Percentiles rank a stretch among this genome's conserved stretches.
phyloP scores from a whole-genome alignment of 192 early-diverging fungal species.

The Backusella sp. region DNA sequence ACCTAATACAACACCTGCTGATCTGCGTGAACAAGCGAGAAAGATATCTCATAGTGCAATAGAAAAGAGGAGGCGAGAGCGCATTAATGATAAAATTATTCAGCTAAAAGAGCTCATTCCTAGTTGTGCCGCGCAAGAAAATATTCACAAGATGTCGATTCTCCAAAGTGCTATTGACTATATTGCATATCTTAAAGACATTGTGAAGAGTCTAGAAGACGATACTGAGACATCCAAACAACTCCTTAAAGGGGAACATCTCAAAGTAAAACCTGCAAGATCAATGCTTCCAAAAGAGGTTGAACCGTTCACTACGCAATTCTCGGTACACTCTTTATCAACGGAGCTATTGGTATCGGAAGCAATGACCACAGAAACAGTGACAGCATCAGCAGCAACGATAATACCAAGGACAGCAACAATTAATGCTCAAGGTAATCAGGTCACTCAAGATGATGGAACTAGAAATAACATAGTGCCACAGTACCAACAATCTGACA shows the following conservation, averaged over 20 bases:
- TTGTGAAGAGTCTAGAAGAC: constrained; percentile 22
- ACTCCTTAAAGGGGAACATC: constrained; percentile 17
- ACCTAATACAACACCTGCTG: constrained; percentile 21
- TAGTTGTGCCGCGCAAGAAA: constrained; percentile 57
- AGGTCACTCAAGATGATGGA: background rate
- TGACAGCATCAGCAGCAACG: background rate
- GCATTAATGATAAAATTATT: constrained; percentile 80
- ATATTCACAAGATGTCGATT: constrained; percentile 68
- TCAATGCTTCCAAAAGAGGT: constrained; percentile 33
- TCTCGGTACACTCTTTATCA: background rate
- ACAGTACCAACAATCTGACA: constrained; percentile 5
- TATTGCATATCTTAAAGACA: constrained; percentile 55
- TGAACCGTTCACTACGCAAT: constrained; percentile 31
- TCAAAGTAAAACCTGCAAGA: constrained; percentile 23
- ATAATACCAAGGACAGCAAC: background rate
- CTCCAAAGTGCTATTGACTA: constrained; percentile 72
- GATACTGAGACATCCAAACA: background rate
- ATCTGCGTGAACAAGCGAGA: constrained; percentile 65
- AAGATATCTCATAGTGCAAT: constrained; percentile 82
- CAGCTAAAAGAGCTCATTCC: constrained; percentile 76
- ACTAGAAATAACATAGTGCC: background rate
- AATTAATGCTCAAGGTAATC: background rate
- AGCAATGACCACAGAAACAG: too few relatives aligned
- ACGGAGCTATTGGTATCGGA: background rate
- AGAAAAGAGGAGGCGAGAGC: constrained; percentile 79